Evolutionary conservation across 306 rosid genomes (phyloP).

Genomic region (Gynostemma pentaphyllum): DNA sequence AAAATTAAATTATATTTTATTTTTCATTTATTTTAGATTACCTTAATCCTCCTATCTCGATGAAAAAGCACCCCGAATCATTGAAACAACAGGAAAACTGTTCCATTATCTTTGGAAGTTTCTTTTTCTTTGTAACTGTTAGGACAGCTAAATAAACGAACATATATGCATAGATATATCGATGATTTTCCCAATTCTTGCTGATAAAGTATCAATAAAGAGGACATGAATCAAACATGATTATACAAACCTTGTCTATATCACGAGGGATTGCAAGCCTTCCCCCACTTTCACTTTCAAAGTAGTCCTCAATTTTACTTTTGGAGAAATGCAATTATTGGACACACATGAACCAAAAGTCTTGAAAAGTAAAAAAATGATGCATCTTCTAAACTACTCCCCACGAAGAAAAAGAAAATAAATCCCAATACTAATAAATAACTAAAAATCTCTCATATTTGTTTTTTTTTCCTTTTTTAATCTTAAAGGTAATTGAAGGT

Average conservation of each 20-base stretch:
- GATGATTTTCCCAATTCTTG: not conserved
- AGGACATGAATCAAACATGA: not conserved
- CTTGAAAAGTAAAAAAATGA: no score
- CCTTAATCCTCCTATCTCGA: no score
- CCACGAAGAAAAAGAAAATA: no score
- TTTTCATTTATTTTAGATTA: no score
- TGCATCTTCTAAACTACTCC: no score
- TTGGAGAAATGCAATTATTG: slow-evolving; percentile 5
- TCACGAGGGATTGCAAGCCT: not conserved
- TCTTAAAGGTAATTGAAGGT: no score
- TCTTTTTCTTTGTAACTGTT: not conserved
- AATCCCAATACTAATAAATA: no score
- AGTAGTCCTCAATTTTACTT: not conserved
- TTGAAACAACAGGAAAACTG: not conserved
- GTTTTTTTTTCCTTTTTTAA: no score
- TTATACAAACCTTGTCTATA: not conserved
- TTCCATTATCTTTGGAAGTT: not conserved
- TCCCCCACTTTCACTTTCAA: slow-evolving; percentile 3
- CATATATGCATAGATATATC: no score
- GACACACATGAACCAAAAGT: not conserved
- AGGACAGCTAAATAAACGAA: not conserved
- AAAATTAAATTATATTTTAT: no score
- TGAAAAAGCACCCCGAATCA: no score
- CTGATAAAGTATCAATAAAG: not conserved
- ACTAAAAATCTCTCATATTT: no score